Base-by-base conservation (phyloP, 139 green algal species). In the Chlamydomonas urium region DNA sequence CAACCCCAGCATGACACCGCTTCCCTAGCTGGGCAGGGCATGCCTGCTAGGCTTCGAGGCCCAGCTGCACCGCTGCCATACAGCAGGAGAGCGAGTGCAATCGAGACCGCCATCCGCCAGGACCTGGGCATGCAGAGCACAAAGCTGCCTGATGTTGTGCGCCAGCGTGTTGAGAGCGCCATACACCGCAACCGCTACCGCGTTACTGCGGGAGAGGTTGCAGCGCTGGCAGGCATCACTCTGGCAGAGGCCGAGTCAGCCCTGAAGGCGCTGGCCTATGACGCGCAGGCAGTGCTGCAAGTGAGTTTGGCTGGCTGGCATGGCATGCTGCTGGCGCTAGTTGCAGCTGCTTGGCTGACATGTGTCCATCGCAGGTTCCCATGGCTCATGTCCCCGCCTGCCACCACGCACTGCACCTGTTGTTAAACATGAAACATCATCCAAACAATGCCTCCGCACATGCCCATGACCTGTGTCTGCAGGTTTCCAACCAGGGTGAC, bases 401-500 rank as follows among this genome's bases (percentile, higher is more conserved):
- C 67, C 24, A n/a, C 17, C 4, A 26, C 28, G 8, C 42, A 37
- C 59, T 26, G n/a, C n/a, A n/a, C n/a, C n/a, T n/a, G n/a, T n/a
- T n/a, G n/a, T n/a, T n/a, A n/a, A n/a, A n/a, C n/a, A n/a, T n/a
- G n/a, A n/a, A n/a, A n/a, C n/a, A n/a, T n/a, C n/a, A n/a, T n/a
- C n/a, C n/a, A n/a, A n/a, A n/a, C n/a, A n/a, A n/a, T n/a, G n/a
- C 57, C 4, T 59, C 1, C 29, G 2, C 28, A n/a, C 35, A 47
- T 19, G 6, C 42, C 32, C 28, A n/a, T 53, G 14, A 53, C 14
- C 42, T 10, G 10, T 53, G 14, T 53, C 53, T 63, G 53, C 76
- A 92, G 87, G 94, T 98, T 14, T 95, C 93, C 0, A 24, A 79
- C 8, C 74, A 83, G 24, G 94, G 94, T 28, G 92, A 98, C 34